A percentile compares a stretch with the other conserved stretches of the same genome.
Evolutionary conservation across 768 basidiomycete species (phyloP).

Genomic region (Pisolithus sp.): DNA sequence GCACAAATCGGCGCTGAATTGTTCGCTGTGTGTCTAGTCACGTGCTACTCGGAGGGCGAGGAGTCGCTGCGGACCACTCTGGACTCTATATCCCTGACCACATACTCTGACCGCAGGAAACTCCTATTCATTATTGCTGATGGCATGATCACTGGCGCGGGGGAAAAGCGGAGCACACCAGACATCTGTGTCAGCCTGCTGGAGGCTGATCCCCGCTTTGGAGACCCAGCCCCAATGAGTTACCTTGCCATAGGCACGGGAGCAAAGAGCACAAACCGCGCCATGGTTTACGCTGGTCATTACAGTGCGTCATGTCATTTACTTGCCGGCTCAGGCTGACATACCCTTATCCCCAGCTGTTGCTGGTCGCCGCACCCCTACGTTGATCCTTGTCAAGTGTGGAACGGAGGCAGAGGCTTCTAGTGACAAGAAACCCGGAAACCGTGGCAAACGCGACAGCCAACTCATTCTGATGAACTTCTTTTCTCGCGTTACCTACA

Average conservation of each 20-base stretch:
- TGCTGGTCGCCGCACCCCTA: constrained; percentile 87
- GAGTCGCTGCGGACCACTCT: constrained; percentile 87
- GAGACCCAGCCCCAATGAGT: constrained; percentile 91
- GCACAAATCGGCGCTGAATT: constrained; percentile 92
- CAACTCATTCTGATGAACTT: constrained; percentile 99
- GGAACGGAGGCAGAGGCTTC: constrained; percentile 81
- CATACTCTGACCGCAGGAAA: constrained; percentile 89
- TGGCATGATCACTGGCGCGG: constrained; percentile 97
- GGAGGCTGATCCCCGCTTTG: constrained; percentile 92
- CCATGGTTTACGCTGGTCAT: constrained; percentile 99
- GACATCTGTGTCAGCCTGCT: constrained; percentile 91
- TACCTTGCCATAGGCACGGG: constrained; percentile 90
- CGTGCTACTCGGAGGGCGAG: constrained; percentile 96
- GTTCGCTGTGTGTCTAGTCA: constrained; percentile 92
- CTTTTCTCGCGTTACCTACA: constrained; percentile 97
- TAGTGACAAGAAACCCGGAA: constrained; percentile 90
- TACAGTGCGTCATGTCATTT: constrained; percentile 62
- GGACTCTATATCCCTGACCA: constrained; percentile 87
- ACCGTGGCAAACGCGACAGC: constrained; percentile 97
- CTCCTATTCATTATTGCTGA: constrained; percentile 92
- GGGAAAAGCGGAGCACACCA: constrained; percentile 92
- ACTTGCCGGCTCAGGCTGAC: background rate
- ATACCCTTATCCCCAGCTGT: constrained; percentile 41
- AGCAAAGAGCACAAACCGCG: constrained; percentile 83
- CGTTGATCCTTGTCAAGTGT: constrained; percentile 92